Evolutionary conservation across 208 protist species (phyloP).

Genomic region (Wallacemonas sp.): DNA sequence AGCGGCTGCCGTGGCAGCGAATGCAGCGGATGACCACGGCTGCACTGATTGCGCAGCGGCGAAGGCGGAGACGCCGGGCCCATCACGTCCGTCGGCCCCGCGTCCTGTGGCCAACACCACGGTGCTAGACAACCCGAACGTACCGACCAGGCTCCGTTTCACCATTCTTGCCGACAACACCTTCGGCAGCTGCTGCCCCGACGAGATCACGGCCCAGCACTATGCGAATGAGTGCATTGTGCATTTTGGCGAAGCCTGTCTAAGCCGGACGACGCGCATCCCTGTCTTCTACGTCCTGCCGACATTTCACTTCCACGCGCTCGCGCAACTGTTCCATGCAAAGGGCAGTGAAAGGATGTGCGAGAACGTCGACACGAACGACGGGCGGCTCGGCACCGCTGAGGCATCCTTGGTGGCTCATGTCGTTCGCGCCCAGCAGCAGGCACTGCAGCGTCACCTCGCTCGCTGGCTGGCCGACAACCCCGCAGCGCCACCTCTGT

Average conservation of each 20-base stretch:
- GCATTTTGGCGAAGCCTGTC: conserved; percentile 91
- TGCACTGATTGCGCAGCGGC: too few relatives aligned
- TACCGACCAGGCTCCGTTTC: conserved; percentile 41
- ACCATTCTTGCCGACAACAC: conserved; percentile 90
- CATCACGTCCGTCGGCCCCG: neutral
- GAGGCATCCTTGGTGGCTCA: conserved; percentile 24
- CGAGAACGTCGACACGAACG: too few relatives aligned
- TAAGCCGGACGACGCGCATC: conserved; percentile 75
- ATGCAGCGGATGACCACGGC: too few relatives aligned
- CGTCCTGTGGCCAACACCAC: neutral
- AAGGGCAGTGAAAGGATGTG: conserved; percentile 7
- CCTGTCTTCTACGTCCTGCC: conserved; percentile 81
- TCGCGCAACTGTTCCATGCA: neutral
- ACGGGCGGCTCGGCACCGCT: too few relatives aligned
- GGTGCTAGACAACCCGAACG: conserved; percentile 34
- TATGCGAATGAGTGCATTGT: conserved; percentile 81
- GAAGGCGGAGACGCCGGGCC: neutral
- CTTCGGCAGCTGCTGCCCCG: conserved; percentile 90
- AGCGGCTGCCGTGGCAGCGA: neutral
- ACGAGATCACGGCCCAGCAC: conserved; percentile 91
- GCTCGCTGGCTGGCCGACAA: neutral
- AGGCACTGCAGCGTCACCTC: neutral
- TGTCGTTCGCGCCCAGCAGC: conserved; percentile 12
- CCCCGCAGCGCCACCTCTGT: neutral
- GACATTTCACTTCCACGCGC: conserved; percentile 30